Evolutionary conservation across 179 eudicot genomes (phyloP).

Genomic region (Pouteria campechiana): DNA sequence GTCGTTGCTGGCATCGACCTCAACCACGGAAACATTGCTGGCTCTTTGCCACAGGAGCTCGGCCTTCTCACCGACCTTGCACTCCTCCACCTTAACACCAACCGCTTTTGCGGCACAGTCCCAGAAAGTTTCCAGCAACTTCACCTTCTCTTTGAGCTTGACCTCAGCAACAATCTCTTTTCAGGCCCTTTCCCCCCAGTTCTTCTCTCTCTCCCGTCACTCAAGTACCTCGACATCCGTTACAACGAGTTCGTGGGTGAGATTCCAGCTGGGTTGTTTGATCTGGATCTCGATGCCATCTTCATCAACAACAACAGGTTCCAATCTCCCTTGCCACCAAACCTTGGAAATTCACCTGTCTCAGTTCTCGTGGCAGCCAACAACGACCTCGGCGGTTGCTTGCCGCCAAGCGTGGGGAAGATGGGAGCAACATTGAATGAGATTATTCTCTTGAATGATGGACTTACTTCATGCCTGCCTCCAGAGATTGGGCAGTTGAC

Average conservation of each 20-base stretch:
- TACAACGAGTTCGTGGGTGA: constrained; percentile 48
- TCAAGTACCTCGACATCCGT: constrained; percentile 42
- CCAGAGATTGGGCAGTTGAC: constrained; percentile 27
- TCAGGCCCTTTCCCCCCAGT: constrained; percentile 36
- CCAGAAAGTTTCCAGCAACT: constrained; percentile 20
- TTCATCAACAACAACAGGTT: constrained; percentile 48
- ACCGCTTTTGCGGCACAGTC: constrained; percentile 36
- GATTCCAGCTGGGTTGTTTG: constrained; percentile 23
- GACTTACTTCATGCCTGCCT: constrained; percentile 40
- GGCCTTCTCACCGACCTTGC: constrained; percentile 40
- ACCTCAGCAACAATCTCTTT: constrained; percentile 46
- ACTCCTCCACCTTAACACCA: constrained; percentile 42
- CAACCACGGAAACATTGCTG: constrained; percentile 46
- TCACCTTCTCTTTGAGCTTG: constrained; percentile 41
- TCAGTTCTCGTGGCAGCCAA: constrained; percentile 51
- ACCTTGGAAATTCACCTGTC: constrained; percentile 49
- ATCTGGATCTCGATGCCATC: constrained; percentile 37
- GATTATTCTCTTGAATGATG: constrained; percentile 33
- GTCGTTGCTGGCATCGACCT: constrained; percentile 50
- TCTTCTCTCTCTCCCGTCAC: constrained; percentile 23
- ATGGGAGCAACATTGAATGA: constrained; percentile 48
- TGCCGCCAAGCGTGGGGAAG: constrained; percentile 38
- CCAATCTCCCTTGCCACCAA: constrained; percentile 28
- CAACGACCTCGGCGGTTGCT: constrained; percentile 39
- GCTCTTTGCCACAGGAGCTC: constrained; percentile 35